Conservation (phyloP, 306 rosid genomes). For the Casuarina cunninghamiana region DNA sequence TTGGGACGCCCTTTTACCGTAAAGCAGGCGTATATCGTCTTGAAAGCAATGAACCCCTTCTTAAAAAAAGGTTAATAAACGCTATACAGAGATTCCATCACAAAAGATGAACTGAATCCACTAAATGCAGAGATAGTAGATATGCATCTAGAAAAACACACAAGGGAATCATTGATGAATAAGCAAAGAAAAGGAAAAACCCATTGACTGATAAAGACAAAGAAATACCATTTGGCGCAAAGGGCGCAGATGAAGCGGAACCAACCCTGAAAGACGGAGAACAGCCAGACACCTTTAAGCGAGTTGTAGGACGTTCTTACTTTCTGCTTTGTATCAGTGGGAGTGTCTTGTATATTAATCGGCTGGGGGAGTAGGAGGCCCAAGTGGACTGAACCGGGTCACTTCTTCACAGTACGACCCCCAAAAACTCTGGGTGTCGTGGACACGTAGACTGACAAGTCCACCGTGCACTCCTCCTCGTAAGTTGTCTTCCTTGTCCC, state of each 20-base stretch:
- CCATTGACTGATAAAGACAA: neutral
- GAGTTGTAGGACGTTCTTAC: slow-evolving; percentile 1
- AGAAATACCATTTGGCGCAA: slow-evolving; percentile 32
- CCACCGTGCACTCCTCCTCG: slow-evolving; percentile 5
- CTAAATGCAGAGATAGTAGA: neutral
- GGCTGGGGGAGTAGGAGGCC: neutral
- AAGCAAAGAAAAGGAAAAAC: neutral
- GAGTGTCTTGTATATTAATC: slow-evolving; percentile 17
- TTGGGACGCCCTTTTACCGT: neutral
- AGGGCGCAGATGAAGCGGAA: slow-evolving; percentile 4
- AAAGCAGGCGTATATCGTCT: no score
- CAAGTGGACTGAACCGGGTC: slow-evolving; percentile 59
- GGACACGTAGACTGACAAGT: slow-evolving; percentile 14
- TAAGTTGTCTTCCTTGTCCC: neutral
- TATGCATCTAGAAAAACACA: neutral
- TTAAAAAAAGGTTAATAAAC: neutral
- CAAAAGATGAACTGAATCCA: neutral
- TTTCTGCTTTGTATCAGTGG: slow-evolving; percentile 10
- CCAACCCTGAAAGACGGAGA: slow-evolving; percentile 10
- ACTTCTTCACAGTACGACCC: neutral
- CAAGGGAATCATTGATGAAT: neutral
- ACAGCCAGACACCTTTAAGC: slow-evolving; percentile 4
- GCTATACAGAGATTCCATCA: neutral
- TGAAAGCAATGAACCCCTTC: neutral
- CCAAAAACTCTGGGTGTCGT: neutral